Evolutionary conservation across 139 green algal genomes (phyloP).

Genomic region (Closterium sp.): DNA sequence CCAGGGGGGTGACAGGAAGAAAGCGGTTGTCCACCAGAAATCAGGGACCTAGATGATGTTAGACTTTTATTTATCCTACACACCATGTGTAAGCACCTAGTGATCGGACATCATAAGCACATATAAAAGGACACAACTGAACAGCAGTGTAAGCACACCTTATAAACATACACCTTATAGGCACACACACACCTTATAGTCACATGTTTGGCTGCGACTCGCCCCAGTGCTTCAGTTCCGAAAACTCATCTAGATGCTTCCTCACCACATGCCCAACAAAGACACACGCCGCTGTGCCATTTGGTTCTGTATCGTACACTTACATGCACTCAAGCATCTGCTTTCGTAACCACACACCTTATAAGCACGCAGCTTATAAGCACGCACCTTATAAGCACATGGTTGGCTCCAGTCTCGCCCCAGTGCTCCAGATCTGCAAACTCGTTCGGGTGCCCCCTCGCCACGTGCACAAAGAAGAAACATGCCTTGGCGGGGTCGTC

Average conservation of each 20-base stretch:
- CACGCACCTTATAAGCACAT: not conserved
- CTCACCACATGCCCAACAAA: not conserved
- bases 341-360: not conserved
- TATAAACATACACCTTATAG: too few relatives aligned
- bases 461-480: constrained; percentile 7
- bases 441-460: not conserved
- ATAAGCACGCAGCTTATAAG: not conserved
- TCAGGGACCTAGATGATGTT: too few relatives aligned
- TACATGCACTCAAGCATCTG: not conserved
- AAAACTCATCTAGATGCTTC: not conserved
- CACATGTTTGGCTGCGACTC: not conserved
- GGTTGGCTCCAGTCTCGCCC: not conserved
- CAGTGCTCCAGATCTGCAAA: not conserved
- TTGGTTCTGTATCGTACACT: too few relatives aligned
- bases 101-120: too few relatives aligned
- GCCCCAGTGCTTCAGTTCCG: not conserved
- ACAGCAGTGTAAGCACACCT: too few relatives aligned
- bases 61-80: too few relatives aligned
- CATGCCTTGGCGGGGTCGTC: not conserved
- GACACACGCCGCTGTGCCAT: too few relatives aligned
- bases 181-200: too few relatives aligned
- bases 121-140: too few relatives aligned
- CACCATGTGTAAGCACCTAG: too few relatives aligned
- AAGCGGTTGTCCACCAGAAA: too few relatives aligned
- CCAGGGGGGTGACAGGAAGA: too few relatives aligned